Base-by-base conservation (phyloP, 495 filamentous ascomycete genomes). In the Talaromyces proteolyticus region DNA sequence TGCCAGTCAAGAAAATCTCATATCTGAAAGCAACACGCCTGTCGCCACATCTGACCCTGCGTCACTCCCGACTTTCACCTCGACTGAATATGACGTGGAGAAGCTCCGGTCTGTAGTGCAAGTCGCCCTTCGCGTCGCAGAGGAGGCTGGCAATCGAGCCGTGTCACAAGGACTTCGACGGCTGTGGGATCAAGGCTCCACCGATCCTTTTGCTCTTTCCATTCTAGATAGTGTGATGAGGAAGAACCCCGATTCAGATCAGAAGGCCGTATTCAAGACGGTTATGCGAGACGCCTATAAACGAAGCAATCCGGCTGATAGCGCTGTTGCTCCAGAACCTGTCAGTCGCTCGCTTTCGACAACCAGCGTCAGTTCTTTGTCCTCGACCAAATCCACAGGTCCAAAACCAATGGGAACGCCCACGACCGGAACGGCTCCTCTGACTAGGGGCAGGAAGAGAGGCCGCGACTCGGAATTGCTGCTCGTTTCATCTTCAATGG, bases 331-430 rank as follows among this genome's bases (percentile, higher is more conserved):
- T 42, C 38, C 50, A 16, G 26, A 44, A 16, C 54, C 57, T 37
- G 46, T 47, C 5, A 45, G 42, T 25, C 50, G 50, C 34, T 29
- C 48, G 43, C 22, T 54, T 6, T 68, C 68, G 75, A 52, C 69
- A 81, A 55, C 63, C 24, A 77, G 66, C 20, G 61, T 63, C 11
- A 75, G 72, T 8, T 72, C 67, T 12, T 45, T 76, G 20, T 76
- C 77, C 22, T 71, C 72, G 2, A 63, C 62, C 5, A 64, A 66
- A 34, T 67, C 68, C 1, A 42, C 67, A 40, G 65, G 65, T 38
- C 25, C 36, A 2, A 41, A 16, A 20, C 4, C 26, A 14, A 54
- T 48, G 25, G 64, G 69, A 43, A 53, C 61, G 10, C 53, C 49
- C 22, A 62, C 53, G 14, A 57, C 56, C 12, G 56, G 49, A 12